These are phyloP conservation scores for Entamoeba histolytica DNA, from an alignment of 208 protist species.

Conservation along the genomic window DNA sequence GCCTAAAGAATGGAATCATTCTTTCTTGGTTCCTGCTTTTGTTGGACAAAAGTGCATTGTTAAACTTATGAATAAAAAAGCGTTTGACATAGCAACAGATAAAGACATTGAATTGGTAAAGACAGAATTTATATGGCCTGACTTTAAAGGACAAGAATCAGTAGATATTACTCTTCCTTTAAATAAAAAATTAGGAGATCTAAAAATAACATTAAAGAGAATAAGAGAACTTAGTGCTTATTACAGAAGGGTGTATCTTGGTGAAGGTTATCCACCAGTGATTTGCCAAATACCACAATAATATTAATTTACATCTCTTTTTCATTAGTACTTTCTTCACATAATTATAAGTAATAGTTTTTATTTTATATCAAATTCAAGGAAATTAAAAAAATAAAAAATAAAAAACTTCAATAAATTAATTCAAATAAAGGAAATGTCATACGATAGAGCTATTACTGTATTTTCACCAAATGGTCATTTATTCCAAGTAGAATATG, in stretches of 20 bases:
- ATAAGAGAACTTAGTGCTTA: neutral
- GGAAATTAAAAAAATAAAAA: too few relatives aligned
- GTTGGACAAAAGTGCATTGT: neutral
- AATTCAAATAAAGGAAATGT: neutral
- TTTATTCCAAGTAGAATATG: constrained; percentile 99
- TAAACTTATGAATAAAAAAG: neutral
- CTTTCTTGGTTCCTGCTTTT: neutral
- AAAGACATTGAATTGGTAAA: neutral
- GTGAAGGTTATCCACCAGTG: too few relatives aligned
- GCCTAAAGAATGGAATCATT: neutral
- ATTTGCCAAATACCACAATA: too few relatives aligned
- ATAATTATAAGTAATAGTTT: too few relatives aligned
- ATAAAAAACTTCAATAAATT: neutral
- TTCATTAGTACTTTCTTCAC: too few relatives aligned
- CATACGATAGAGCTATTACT: constrained; percentile 94
- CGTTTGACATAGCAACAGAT: neutral
- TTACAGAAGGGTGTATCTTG: neutral
- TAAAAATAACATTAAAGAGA: neutral
- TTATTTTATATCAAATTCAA: too few relatives aligned
- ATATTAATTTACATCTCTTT: too few relatives aligned
- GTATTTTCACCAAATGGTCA: constrained; percentile 99
- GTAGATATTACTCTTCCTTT: neutral
- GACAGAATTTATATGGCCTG: neutral
- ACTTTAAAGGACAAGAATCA: neutral
- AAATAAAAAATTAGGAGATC: neutral